Evolutionary conservation across 2,329 filamentous ascomycete species (phyloP).

Genomic region (Penicillium hordei): DNA sequence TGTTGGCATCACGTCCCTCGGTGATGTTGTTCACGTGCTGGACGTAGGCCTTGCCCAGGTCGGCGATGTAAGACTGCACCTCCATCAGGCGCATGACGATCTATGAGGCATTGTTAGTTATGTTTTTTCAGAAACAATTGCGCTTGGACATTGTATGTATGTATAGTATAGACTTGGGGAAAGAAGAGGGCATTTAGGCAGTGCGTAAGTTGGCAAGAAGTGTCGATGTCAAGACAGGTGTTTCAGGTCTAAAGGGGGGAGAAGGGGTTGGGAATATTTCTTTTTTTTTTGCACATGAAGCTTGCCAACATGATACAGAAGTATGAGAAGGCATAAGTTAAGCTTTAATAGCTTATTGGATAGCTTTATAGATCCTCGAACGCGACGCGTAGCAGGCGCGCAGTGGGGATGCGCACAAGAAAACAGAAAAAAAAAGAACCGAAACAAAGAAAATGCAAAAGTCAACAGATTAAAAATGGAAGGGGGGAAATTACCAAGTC

Average conservation of each 20-base stretch:
- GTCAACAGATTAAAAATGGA: slow-evolving; percentile 4
- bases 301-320: background rate
- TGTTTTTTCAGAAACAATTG: slow-evolving; percentile 1
- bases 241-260: background rate
- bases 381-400: slow-evolving; percentile 23
- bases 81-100: slow-evolving; percentile 75
- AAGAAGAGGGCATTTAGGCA: background rate
- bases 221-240: background rate
- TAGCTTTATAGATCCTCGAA: slow-evolving; percentile 14
- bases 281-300: background rate
- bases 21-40: slow-evolving; percentile 84
- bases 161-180: background rate
- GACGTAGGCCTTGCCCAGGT: slow-evolving; percentile 79
- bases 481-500: slow-evolving; percentile 67
- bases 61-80: slow-evolving; percentile 75
- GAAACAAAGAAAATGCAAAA: slow-evolving; percentile 16
- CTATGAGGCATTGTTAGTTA: slow-evolving; percentile 48
- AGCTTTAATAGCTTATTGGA: slow-evolving; percentile 6
- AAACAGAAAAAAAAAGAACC: slow-evolving; percentile 12
- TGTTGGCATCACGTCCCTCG: slow-evolving; percentile 56
- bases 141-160: slow-evolving; percentile 7
- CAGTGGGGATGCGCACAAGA: slow-evolving; percentile 8
- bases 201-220: background rate
- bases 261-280: background rate
- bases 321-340: background rate